These are phyloP conservation scores for Hymenoscyphus repandus DNA, from an alignment of 2,329 filamentous ascomycete genomes.

Conservation along the genomic window DNA sequence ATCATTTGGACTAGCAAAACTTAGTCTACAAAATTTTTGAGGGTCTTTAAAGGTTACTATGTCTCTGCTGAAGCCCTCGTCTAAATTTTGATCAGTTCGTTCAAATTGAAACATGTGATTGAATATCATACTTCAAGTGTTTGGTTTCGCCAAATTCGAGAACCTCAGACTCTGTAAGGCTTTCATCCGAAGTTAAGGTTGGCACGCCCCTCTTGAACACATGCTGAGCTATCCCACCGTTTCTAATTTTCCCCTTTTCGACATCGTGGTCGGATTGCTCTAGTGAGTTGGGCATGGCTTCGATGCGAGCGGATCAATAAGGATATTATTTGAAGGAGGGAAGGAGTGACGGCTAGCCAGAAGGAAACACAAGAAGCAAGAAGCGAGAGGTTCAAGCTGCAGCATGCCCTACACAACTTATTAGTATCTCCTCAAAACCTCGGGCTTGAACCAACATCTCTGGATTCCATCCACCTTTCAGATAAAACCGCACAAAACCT, in stretches of 20 bases:
- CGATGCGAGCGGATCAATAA: neutral
- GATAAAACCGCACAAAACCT: too few species aligned
- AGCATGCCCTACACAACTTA: too few species aligned
- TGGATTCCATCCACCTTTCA: too few species aligned
- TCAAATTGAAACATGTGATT: neutral
- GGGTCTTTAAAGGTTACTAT: slow-evolving; percentile 16
- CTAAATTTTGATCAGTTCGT: slow-evolving; percentile 11
- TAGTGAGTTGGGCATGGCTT: neutral
- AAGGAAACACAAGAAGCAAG: neutral
- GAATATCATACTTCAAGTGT: neutral
- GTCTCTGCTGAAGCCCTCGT: slow-evolving; percentile 38
- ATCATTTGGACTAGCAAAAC: slow-evolving; percentile 33
- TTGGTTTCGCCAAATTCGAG: slow-evolving; percentile 3
- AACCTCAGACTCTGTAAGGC: slow-evolving; percentile 1
- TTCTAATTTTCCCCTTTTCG: neutral
- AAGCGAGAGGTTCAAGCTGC: too few species aligned
- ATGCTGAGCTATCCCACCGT: neutral
- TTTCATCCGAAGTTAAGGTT: neutral
- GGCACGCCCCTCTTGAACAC: neutral
- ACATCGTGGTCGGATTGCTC: neutral
- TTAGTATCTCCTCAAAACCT: too few species aligned
- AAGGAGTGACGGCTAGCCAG: neutral
- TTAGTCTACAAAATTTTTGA: too few species aligned
- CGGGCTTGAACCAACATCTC: too few species aligned
- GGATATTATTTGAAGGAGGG: neutral